A percentile compares a stretch with the other conserved stretches of the same genome.
These are phyloP conservation scores for Canavalia gladiata DNA, from an alignment of 306 rosid species.

Conservation along the genomic window DNA sequence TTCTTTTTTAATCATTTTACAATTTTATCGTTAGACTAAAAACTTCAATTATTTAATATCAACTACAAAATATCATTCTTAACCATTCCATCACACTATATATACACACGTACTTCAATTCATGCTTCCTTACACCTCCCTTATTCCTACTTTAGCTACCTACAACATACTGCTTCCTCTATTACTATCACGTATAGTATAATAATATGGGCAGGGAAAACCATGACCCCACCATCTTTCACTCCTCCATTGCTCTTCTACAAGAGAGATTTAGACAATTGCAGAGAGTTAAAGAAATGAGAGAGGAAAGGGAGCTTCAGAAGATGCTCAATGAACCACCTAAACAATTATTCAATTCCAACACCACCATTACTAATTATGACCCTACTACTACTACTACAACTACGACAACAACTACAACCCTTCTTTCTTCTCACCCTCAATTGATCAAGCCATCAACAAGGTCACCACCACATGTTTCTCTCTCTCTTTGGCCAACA, in stretches of 20 bases:
- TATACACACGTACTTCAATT: constrained; percentile 43
- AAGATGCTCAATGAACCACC: constrained; percentile 57
- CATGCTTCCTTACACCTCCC: constrained; percentile 35
- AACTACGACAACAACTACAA: no score
- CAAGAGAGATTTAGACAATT: constrained; percentile 91
- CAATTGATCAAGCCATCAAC: constrained; percentile 52
- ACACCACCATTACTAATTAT: constrained; percentile 19
- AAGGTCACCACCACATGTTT: constrained; percentile 59
- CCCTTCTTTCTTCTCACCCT: constrained; percentile 44
- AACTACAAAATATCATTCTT: constrained; percentile 46
- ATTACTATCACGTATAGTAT: neutral
- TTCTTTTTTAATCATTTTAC: constrained; percentile 46
- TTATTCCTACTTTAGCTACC: neutral
- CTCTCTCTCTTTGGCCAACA: constrained; percentile 77
- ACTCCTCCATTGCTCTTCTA: constrained; percentile 82
- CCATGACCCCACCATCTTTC: constrained; percentile 51
- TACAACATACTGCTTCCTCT: neutral
- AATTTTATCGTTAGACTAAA: constrained; percentile 57
- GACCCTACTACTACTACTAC: neutral
- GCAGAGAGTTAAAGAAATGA: constrained; percentile 87
- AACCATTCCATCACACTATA: constrained; percentile 51
- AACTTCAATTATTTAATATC: constrained; percentile 6
- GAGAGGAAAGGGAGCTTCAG: constrained; percentile 76
- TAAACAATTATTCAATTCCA: constrained; percentile 50
- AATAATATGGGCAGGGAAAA: constrained; percentile 65